phyloP scores from a whole-genome alignment of 1,139 yeast genomes.

The Geotrichum candidum region DNA sequence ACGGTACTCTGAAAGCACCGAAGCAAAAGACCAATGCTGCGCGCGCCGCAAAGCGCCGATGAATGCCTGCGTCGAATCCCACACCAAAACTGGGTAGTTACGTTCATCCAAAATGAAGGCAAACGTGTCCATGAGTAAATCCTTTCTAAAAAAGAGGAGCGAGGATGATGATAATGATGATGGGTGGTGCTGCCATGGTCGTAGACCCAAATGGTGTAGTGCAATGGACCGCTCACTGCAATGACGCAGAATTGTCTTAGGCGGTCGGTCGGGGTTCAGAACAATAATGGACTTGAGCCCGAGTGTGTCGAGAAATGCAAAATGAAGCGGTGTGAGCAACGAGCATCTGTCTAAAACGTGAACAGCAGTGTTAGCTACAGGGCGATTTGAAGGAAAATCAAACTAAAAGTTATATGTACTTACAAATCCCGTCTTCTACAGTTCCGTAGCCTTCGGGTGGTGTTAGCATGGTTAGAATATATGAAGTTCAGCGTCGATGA shows the following conservation, averaged over 20 bases:
- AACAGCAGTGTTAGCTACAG: background rate
- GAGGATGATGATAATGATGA: constrained; percentile 19
- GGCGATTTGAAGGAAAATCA: background rate
- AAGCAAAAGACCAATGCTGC: constrained; percentile 84
- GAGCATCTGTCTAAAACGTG: constrained; percentile 42
- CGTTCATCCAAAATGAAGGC: constrained; percentile 52
- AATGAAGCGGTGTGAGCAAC: constrained; percentile 58
- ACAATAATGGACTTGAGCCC: constrained; percentile 63
- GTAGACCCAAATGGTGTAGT: constrained; percentile 35
- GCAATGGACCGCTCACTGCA: constrained; percentile 35
- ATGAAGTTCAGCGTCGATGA: background rate
- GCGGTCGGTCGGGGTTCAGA: constrained; percentile 56
- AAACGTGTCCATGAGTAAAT: constrained; percentile 35
- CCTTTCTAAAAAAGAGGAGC: constrained; percentile 32
- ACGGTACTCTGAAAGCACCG: constrained; percentile 79
- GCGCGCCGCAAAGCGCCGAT: constrained; percentile 75
- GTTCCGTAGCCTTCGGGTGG: constrained; percentile 58
- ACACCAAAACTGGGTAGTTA: constrained; percentile 63
- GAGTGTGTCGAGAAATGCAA: constrained; percentile 68
- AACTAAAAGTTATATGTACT: background rate
- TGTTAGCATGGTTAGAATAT: constrained; percentile 40
- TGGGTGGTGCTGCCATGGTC: constrained; percentile 32
- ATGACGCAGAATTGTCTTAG: constrained; percentile 45
- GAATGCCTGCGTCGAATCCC: constrained; percentile 75
- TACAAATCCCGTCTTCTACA: constrained; percentile 50